Evolutionary conservation across 1,284 basidiomycete species (phyloP), one percentile per base, ranked within the genome.

Genomic region (Ganoderma lingzhi): DNA sequence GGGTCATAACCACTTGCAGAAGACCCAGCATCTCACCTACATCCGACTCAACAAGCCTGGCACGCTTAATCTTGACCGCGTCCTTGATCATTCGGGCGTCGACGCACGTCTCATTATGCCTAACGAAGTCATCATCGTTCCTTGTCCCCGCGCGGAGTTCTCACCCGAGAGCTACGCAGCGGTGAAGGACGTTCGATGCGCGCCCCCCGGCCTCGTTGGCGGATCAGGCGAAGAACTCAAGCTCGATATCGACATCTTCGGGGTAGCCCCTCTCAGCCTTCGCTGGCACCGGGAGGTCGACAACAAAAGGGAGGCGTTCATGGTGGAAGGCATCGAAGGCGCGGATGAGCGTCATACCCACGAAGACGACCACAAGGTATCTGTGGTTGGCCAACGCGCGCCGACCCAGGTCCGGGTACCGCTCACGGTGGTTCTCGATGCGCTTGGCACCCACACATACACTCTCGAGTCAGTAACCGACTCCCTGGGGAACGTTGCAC

Each of bases 271-370:
- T 5, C 84, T 96, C 71, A 92, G 88, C 75, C 84, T 96, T 62
- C 86, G 88, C 51, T 96, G 94, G 93, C 86, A 87, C 75, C 90
- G 90, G 76, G 87, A 90, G 56, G 80, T 90, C 67, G 87, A 91
- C 75, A 87, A 88, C 53, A 83, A 84, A 68, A 83, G 84, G 63
- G 91, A 95, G 75, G 83, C 87, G 56, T 94, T 93, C 67, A 82
- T 92, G 37, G 93, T 96, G 12, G 94, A 96, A 78, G 94, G 94
- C 1, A 95, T 96, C 65, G 93, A 96, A 78, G 89, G 87, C 53
- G 85, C 84, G 37, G 79, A 74, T 51, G 67, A 69, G 23, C 76
- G 74, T 65, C 70, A 48, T 30, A 65, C 59, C 23, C 61, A 68
- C 42, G 67, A 63, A 69, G 77, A 75, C 32, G 74, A 71, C 28